Evolutionary conservation across 345 rosid species (phyloP), one percentile per base, ranked within the genome.

Genomic region (Trapa bicornis): DNA sequence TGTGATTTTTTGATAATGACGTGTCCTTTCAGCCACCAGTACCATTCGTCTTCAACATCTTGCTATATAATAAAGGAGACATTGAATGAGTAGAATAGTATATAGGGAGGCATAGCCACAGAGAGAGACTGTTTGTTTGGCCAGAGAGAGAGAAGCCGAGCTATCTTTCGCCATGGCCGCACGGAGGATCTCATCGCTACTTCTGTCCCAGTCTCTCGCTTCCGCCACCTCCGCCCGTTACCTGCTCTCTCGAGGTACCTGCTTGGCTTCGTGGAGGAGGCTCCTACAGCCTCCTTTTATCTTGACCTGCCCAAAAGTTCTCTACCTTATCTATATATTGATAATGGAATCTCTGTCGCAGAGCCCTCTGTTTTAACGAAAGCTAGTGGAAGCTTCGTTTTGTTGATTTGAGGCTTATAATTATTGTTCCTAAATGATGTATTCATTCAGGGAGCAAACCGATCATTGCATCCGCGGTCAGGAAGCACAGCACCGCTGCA

Each of bases 401-500:
- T 5, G 33, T 14, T 45, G 70, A 16, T 17, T 39, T 41, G 14
- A 48, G 29, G 29, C 29, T 22, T 22, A 22, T 22, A 22, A 22
- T 22, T 22, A 22, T 22, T 22, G 29, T 22, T 22, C 37, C 64
- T 6, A 22, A 39, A 14, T 36, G 47, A 43, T 61, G 71, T 75
- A 10, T 76, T 65, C 80, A 10, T 76, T 65, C 80, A 93, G 98
- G 85, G 36, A 79, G 74, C 73, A 79, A 43, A 64, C 54, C 68
- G 45, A 47, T 61, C 32, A 39, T 79, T 64, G 74, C 70, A 73
- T 74, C 85, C 60, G 84, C 75, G 73, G 72, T 67, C 63, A 73
- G 68, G 13, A 78, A 80, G 64, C 86, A 80, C 69, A 83, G 89
- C 80, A 87, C 86, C 39, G 80, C 75, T 37, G 80, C 81, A 64